Conservation (phyloP, 2,329 filamentous ascomycete genomes). For the Myriosclerotinia duriaeana region DNA sequence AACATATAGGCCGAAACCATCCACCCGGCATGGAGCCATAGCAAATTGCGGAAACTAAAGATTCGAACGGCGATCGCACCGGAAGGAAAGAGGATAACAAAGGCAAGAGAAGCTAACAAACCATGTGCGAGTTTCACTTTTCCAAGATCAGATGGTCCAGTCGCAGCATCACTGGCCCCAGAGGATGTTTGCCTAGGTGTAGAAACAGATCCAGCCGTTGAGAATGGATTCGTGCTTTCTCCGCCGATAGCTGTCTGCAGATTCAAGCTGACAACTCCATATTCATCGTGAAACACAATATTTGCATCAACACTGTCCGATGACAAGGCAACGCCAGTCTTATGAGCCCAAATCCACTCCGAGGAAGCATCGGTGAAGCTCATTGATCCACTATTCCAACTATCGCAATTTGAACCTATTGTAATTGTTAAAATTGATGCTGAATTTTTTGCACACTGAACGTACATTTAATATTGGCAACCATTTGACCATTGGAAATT, state of each 20-base stretch:
- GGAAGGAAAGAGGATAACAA: conserved; percentile 58
- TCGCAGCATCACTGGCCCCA: conserved; percentile 8
- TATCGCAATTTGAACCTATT: conserved; percentile 51
- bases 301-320: conserved; percentile 46
- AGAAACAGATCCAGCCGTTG: conserved; percentile 13
- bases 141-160: conserved; percentile 1
- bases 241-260: conserved; percentile 52
- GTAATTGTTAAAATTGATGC: conserved; percentile 17
- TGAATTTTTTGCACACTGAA: background rate
- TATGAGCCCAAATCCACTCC: conserved; percentile 53
- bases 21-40: conserved; percentile 54
- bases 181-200: conserved; percentile 3
- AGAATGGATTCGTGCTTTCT: conserved; percentile 37
- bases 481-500: conserved; percentile 52
- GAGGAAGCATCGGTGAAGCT: conserved; percentile 47
- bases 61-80: conserved; percentile 62
- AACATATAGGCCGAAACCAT: conserved; percentile 55
- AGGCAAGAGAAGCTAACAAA: conserved; percentile 58
- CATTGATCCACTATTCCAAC: conserved; percentile 53
- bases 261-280: conserved; percentile 48
- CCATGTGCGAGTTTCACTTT: conserved; percentile 48
- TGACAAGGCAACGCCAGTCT: conserved; percentile 48
- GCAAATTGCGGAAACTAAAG: conserved; percentile 47
- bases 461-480: conserved; percentile 56
- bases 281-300: conserved; percentile 48